Conservation (phyloP, 73 alveolate species). For the Symbiodinium natans region DNA sequence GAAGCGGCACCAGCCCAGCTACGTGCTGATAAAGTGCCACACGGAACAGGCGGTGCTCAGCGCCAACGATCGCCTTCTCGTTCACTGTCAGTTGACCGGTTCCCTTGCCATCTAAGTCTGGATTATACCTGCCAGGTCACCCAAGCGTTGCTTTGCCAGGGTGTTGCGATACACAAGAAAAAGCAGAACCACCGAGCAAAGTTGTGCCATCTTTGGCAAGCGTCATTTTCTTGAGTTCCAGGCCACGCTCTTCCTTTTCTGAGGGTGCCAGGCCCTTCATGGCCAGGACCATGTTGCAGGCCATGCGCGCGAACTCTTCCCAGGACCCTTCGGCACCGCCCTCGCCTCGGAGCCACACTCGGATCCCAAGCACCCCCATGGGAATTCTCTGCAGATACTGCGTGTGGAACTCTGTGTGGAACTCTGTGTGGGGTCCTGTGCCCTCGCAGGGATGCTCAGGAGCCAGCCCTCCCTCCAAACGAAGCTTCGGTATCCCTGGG, state of each 20-base stretch:
- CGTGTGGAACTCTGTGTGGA: too few species aligned
- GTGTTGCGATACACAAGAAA: not conserved
- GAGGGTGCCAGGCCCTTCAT: conserved; percentile 67
- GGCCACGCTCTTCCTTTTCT: conserved; percentile 70
- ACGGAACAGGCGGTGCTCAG: conserved; percentile 74
- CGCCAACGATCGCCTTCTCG: conserved; percentile 89
- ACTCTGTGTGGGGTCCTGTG: too few species aligned
- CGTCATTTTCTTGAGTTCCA: conserved; percentile 57
- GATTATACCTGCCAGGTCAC: conserved; percentile 62
- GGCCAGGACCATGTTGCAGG: conserved; percentile 70
- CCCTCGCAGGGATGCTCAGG: too few species aligned
- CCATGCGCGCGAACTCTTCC: conserved; percentile 92
- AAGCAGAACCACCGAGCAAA: not conserved
- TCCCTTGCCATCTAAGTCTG: conserved; percentile 27
- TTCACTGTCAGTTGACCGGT: conserved; percentile 77
- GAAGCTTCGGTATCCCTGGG: conserved; percentile 85
- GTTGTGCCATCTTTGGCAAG: not conserved
- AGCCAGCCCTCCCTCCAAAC: conserved; percentile 39
- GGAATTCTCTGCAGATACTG: too few species aligned
- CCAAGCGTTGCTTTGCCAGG: not conserved
- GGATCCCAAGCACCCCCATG: too few species aligned
- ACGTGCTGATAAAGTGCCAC: conserved; percentile 3
- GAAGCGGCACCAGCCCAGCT: not conserved
- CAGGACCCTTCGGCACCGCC: not conserved
- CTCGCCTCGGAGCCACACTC: not conserved